These are phyloP conservation scores for Phlebiopsis flavidoalba DNA, from an alignment of 768 basidiomycete species.

Conservation along the genomic window DNA sequence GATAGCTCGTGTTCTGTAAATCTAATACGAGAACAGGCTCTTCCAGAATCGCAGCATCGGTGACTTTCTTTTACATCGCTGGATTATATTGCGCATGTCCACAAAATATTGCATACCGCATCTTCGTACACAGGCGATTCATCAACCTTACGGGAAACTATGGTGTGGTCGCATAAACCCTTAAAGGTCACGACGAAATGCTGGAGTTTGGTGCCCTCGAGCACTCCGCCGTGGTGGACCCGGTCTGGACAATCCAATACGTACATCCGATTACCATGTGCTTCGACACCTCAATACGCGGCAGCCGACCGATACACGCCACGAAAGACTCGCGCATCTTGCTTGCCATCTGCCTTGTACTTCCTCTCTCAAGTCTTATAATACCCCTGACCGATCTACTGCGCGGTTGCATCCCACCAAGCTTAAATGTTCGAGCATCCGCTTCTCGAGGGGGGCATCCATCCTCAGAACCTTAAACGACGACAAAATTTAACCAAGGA, in stretches of 20 bases:
- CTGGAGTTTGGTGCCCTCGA: conserved; percentile 43
- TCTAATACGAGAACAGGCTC: conserved; percentile 11
- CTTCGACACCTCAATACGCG: conserved; percentile 55
- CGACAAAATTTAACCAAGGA: conserved; percentile 39
- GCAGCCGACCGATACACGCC: too few species aligned
- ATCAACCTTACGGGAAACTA: conserved; percentile 39
- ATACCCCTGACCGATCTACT: conserved; percentile 46
- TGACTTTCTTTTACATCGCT: conserved; percentile 54
- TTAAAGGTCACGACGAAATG: conserved; percentile 54
- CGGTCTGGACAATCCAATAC: conserved; percentile 48
- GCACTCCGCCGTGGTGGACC: conserved; percentile 33
- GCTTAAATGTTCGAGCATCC: conserved; percentile 41
- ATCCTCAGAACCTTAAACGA: conserved; percentile 35
- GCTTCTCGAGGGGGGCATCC: too few species aligned
- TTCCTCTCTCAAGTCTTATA: conserved; percentile 59
- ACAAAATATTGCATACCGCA: conserved; percentile 55
- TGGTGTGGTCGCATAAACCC: conserved; percentile 51
- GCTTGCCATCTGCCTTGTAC: conserved; percentile 47
- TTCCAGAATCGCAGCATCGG: conserved; percentile 36
- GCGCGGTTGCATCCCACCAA: conserved; percentile 48
- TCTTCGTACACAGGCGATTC: conserved; percentile 48
- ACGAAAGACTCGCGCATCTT: conserved; percentile 40
- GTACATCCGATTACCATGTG: conserved; percentile 54
- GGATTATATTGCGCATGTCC: conserved; percentile 52
- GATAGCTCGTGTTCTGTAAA: neutral